Conservation (phyloP, 2,329 filamentous ascomycete species). For the Colletotrichum lini region DNA sequence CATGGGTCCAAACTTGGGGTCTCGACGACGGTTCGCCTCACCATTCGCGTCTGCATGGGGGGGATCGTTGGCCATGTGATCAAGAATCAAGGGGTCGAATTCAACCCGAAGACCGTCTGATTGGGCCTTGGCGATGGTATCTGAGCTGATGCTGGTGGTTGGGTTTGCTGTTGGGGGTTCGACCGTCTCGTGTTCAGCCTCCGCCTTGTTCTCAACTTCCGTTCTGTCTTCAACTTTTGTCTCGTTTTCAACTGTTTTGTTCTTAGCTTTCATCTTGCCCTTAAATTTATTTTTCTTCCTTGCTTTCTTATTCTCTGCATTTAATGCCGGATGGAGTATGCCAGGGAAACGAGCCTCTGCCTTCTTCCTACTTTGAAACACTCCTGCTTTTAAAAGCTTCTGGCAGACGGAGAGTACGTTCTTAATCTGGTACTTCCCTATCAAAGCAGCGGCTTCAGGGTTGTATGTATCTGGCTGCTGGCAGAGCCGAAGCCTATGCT, state of each 20-base stretch:
- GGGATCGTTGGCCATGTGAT: not conserved
- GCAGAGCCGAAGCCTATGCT: not conserved
- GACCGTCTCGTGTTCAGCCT: too few relatives aligned
- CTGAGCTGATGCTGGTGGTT: not conserved
- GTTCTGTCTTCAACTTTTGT: not conserved
- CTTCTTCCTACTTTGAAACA: not conserved
- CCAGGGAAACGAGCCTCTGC: not conserved
- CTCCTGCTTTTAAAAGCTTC: not conserved
- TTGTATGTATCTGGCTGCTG: not conserved
- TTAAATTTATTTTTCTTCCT: too few relatives aligned
- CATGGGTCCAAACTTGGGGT: too few relatives aligned
- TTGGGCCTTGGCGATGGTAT: not conserved
- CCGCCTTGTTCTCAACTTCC: not conserved
- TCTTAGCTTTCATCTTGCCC: not conserved
- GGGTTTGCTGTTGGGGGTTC: not conserved
- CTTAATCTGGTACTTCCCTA: not conserved
- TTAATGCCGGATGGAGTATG: fast-evolving
- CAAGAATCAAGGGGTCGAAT: not conserved
- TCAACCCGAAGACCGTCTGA: not conserved
- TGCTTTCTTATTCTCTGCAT: too few relatives aligned
- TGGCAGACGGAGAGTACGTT: not conserved
- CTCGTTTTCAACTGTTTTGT: not conserved
- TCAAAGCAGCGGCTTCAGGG: not conserved
- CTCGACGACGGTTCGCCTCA: not conserved
- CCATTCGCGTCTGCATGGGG: not conserved